Evolutionary conservation across 164 flowering plant species (phyloP).

Genomic region (Vitis riparia): DNA sequence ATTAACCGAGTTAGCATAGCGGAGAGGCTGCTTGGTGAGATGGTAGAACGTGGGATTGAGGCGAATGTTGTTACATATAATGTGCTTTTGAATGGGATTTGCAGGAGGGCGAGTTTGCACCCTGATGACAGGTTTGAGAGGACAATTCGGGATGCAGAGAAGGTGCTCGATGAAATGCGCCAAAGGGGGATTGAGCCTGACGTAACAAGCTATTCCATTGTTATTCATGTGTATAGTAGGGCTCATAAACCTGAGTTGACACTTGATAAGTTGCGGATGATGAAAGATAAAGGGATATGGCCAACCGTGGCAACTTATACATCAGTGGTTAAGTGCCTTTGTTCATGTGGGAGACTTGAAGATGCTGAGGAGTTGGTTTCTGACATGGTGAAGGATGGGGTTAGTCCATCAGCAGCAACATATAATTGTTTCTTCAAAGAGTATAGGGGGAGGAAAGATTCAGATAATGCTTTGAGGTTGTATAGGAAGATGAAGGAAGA

Average conservation of each 20-base stretch:
- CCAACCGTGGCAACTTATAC: slow-evolving; percentile 79
- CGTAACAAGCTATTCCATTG: slow-evolving; percentile 81
- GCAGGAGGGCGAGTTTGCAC: slow-evolving; percentile 79
- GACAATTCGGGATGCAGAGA: slow-evolving; percentile 63
- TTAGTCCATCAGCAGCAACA: slow-evolving; percentile 69
- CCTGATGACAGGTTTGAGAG: slow-evolving; percentile 73
- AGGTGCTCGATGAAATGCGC: slow-evolving; percentile 82
- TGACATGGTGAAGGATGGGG: slow-evolving; percentile 71
- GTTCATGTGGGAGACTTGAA: slow-evolving; percentile 78
- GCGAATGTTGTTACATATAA: slow-evolving; percentile 88
- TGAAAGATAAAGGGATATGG: slow-evolving; percentile 74
- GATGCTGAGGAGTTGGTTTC: slow-evolving; percentile 73
- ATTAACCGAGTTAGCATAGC: slow-evolving; percentile 56
- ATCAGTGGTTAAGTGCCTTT: slow-evolving; percentile 84
- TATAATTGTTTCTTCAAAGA: slow-evolving; percentile 95
- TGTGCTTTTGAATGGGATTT: slow-evolving; percentile 86
- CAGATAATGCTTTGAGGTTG: slow-evolving; percentile 66
- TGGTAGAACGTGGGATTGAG: slow-evolving; percentile 67
- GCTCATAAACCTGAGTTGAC: slow-evolving; percentile 81
- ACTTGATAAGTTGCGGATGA: slow-evolving; percentile 60
- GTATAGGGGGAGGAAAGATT: slow-evolving; percentile 76
- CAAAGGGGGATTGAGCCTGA: slow-evolving; percentile 86
- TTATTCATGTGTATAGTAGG: slow-evolving; percentile 88
- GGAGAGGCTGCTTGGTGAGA: slow-evolving; percentile 68
- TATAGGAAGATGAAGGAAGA: slow-evolving; percentile 71